A percentile compares a stretch with the other conserved stretches of the same genome.
These are phyloP conservation scores for Apiospora koreana DNA, from an alignment of 2,329 filamentous ascomycete species.

Conservation along the genomic window DNA sequence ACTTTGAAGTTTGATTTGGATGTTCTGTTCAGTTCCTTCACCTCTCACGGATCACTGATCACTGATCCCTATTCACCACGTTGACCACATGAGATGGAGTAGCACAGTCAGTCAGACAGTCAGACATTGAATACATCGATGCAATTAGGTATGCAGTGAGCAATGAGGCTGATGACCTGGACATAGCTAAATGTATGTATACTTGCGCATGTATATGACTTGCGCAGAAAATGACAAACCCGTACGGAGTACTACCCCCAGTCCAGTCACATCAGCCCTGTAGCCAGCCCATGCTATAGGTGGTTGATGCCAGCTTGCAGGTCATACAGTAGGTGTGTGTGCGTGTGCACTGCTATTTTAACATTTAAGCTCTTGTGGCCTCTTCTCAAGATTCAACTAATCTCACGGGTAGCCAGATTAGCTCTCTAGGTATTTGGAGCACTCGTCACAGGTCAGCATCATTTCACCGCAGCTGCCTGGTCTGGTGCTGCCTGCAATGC, in stretches of 20 bases:
- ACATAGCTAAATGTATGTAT: too few species aligned
- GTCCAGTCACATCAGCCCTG: conserved; percentile 1
- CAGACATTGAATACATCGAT: background rate
- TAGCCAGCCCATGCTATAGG: background rate
- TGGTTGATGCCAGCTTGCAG: background rate
- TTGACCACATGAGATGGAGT: background rate
- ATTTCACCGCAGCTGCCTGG: too few species aligned
- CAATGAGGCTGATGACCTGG: background rate
- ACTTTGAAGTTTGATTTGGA: too few species aligned
- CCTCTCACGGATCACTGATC: too few species aligned
- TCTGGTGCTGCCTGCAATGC: too few species aligned
- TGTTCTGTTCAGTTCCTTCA: too few species aligned
- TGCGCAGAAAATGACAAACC: background rate
- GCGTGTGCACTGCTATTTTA: too few species aligned
- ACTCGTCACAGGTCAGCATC: too few species aligned
- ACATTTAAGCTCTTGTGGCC: conserved; percentile 1
- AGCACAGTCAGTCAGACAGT: background rate
- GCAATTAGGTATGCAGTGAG: background rate
- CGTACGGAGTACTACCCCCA: too few species aligned
- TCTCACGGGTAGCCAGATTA: background rate
- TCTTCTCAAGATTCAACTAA: background rate
- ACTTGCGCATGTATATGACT: background rate
- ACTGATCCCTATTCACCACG: too few species aligned
- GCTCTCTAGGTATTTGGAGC: too few species aligned
- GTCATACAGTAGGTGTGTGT: too few species aligned